Evolutionary conservation across 1,284 basidiomycete species (phyloP).

Genomic region (Sphaerobolus stellatus): DNA sequence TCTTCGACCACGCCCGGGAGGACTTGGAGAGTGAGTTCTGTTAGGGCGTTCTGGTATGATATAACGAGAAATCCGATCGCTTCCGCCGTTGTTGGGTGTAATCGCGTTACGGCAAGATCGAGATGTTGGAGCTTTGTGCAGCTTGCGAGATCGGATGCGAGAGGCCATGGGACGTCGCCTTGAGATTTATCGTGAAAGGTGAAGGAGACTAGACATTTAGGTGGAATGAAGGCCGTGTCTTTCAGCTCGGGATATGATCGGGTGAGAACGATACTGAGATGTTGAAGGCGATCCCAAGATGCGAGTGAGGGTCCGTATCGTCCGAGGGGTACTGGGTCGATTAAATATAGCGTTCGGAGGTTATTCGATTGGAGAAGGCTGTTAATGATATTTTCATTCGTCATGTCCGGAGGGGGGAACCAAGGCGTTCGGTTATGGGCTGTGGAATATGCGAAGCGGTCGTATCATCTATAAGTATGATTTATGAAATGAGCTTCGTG

Average conservation of each 20-base stretch:
- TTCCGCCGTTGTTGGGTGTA: neutral
- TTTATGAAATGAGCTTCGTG: constrained; percentile 12
- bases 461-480: neutral
- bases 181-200: constrained; percentile 10
- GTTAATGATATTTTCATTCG: constrained; percentile 13
- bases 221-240: constrained; percentile 16
- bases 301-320: constrained; percentile 15
- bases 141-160: constrained; percentile 15
- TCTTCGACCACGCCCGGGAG: neutral
- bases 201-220: constrained; percentile 13
- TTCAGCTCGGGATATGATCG: constrained; percentile 8
- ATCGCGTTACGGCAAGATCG: constrained; percentile 62
- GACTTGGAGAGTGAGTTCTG: constrained; percentile 8
- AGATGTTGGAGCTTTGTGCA: constrained; percentile 62
- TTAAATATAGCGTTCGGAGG: constrained; percentile 13
- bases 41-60: constrained; percentile 17
- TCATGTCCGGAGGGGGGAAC: constrained; percentile 13
- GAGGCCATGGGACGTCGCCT: constrained; percentile 11
- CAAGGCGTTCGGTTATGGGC: constrained; percentile 3
- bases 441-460: neutral
- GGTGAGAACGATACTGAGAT: constrained; percentile 11
- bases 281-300: constrained; percentile 13
- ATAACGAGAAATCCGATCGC: constrained; percentile 16
- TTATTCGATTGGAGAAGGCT: constrained; percentile 13
- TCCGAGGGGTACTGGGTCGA: constrained; percentile 16